These are phyloP conservation scores for Epichloe gansuensis DNA, from an alignment of 2,329 filamentous ascomycete genomes.

Conservation along the genomic window DNA sequence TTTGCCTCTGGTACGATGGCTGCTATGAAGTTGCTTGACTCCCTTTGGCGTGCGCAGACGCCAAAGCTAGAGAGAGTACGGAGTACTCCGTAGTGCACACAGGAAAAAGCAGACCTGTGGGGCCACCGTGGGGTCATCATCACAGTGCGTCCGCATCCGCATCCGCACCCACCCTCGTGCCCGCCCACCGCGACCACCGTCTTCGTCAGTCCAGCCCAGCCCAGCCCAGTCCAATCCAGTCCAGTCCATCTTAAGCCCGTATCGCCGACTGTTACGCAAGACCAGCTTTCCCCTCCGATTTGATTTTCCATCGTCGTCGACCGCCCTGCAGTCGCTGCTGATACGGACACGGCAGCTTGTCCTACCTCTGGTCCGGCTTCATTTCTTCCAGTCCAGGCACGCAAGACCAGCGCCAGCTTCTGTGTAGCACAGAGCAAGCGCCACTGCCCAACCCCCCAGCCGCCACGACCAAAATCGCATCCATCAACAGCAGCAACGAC, in stretches of 20 bases:
- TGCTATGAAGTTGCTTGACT: no score
- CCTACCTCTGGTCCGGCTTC: slow-evolving; percentile 8
- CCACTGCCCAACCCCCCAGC: not conserved
- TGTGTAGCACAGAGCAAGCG: not conserved
- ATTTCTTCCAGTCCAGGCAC: not conserved
- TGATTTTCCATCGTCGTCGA: not conserved
- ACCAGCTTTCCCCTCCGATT: slow-evolving; percentile 1
- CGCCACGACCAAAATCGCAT: not conserved
- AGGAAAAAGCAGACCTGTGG: not conserved
- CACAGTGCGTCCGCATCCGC: slow-evolving; percentile 1
- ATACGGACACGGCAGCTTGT: slow-evolving; percentile 8
- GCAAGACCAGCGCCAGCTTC: not conserved
- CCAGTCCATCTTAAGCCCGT: slow-evolving; percentile 7
- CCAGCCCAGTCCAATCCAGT: not conserved
- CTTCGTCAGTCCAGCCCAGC: not conserved
- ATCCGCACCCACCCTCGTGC: slow-evolving; percentile 3
- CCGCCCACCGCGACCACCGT: not conserved
- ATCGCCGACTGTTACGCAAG: slow-evolving; percentile 9
- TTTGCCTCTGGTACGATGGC: no score
- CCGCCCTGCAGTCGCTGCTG: not conserved
- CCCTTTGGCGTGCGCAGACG: no score
- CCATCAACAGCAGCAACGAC: slow-evolving; percentile 1
- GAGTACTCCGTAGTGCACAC: no score
- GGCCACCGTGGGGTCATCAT: not conserved
- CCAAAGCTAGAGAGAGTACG: no score